phyloP scores from a whole-genome alignment of 1,139 yeast genomes.

The Debaryomyces coudertii region DNA sequence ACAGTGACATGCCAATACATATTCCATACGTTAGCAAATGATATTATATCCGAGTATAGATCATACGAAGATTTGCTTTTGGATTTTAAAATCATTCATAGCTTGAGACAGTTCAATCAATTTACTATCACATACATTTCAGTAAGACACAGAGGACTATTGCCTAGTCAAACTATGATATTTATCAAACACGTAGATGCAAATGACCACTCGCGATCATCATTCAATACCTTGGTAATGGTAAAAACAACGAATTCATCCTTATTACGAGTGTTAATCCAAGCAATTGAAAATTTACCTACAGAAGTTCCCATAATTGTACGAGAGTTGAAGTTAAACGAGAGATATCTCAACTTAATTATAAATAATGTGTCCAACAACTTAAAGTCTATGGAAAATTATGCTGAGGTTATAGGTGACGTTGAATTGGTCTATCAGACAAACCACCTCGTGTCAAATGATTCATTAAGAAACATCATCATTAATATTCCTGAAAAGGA shows the following conservation, averaged over 20 bases:
- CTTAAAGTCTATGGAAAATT: background rate
- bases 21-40: constrained; percentile 15
- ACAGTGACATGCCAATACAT: constrained; percentile 1
- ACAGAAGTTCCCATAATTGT: constrained; percentile 19
- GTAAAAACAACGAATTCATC: constrained; percentile 13
- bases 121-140: constrained; percentile 13
- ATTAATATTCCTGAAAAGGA: constrained; percentile 30
- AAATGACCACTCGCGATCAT: background rate
- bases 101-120: constrained; percentile 1
- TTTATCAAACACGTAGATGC: constrained; percentile 10
- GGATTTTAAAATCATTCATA: constrained; percentile 6
- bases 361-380: constrained; percentile 16
- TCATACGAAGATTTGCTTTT: constrained; percentile 10
- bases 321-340: constrained; percentile 15
- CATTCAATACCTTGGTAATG: constrained; percentile 17
- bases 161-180: constrained; percentile 16
- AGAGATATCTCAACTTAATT: constrained; percentile 15
- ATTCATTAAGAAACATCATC: constrained; percentile 25
- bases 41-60: constrained; percentile 16
- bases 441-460: constrained; percentile 10
- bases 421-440: constrained; percentile 19
- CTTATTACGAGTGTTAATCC: constrained; percentile 7
- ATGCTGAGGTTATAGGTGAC: constrained; percentile 17
- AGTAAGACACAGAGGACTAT: constrained; percentile 12
- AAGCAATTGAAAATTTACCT: constrained; percentile 13